Evolutionary conservation across 83 land plant genomes (phyloP).

Genomic region (Picea abies): DNA sequence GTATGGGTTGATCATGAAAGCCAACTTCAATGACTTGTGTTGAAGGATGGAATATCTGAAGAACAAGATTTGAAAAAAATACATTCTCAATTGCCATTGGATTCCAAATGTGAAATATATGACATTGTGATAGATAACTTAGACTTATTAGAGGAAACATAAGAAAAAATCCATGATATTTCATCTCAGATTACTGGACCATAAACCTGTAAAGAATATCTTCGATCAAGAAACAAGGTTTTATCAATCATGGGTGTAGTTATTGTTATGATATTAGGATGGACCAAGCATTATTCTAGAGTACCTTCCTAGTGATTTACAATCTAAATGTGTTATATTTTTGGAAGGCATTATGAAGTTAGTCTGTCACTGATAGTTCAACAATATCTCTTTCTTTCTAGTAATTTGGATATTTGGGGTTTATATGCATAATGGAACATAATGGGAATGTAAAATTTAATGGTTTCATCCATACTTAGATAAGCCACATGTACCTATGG

Average conservation of each 20-base stretch:
- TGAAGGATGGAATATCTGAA: slow-evolving; percentile 65
- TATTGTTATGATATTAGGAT: too few relatives aligned
- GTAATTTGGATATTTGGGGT: too few relatives aligned
- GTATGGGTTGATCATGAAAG: slow-evolving; percentile 94
- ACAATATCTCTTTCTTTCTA: too few relatives aligned
- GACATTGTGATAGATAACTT: slow-evolving; percentile 85
- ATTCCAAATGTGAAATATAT: slow-evolving; percentile 64
- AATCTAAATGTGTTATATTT: too few relatives aligned
- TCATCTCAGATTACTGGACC: slow-evolving; percentile 39
- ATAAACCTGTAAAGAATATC: slow-evolving; percentile 56
- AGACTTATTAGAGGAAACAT: slow-evolving; percentile 63
- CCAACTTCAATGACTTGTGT: slow-evolving; percentile 77
- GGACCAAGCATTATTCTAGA: too few relatives aligned
- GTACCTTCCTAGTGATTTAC: too few relatives aligned
- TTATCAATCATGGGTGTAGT: not conserved
- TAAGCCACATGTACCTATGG: too few relatives aligned
- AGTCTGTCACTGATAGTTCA: too few relatives aligned
- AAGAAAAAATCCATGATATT: slow-evolving; percentile 48
- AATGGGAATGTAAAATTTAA: too few relatives aligned
- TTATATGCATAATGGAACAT: too few relatives aligned
- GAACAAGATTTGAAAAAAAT: slow-evolving; percentile 78
- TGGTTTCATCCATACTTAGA: too few relatives aligned
- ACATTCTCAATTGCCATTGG: slow-evolving; percentile 73
- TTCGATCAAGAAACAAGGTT: slow-evolving; percentile 50
- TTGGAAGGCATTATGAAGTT: too few relatives aligned